Base-by-base conservation (phyloP, 179 eudicot genomes). In the Pouteria campechiana region DNA sequence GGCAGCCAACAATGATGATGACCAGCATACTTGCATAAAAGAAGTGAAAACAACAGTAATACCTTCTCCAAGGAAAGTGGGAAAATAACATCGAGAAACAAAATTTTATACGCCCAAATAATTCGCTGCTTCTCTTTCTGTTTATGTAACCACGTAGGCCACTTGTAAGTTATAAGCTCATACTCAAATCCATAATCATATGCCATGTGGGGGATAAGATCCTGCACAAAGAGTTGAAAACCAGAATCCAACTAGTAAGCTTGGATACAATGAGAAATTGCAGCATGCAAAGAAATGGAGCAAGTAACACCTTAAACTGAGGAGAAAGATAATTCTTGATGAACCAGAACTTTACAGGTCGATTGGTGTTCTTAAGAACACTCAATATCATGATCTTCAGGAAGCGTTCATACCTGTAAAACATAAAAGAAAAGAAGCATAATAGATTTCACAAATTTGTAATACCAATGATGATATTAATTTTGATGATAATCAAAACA, bases 111-210 rank as follows among this genome's bases (percentile, higher is more conserved):
- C 9, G 98, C 98, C 98, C 98, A 90, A 32, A 90, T 86, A 44
- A 90, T 90, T 57, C 98, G 55, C 54, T 90, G 98, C 51, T 90
- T 90, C 55, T 90, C 98, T n/a, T 78, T 75, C 66, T 90, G 95
- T 65, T 90, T 90, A 41, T 90, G 93, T 44, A 90, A 69, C 98
- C 98, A 90, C 31, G 94, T 76, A 39, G 98, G 98, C 98, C 98
- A 90, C 48, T 82, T 86, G 61, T 90, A 90, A 8, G 98, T 90
- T 41, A 90, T 65, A 46, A 90, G 52, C 46, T 90, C 94, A 57
- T 86, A 90, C 54, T 90, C 87, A 64, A 90, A 90, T 23, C 94
- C 95, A 61, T 86, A 90, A 61, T 86, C 80, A 54, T 44, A 60
- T 44, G 98, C 98, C 98, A 90, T 90, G 52, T 79, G 87, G 25